Evolutionary conservation across 1,139 yeast genomes (phyloP).

Genomic region (Saccharomycopsis crataegensis): DNA sequence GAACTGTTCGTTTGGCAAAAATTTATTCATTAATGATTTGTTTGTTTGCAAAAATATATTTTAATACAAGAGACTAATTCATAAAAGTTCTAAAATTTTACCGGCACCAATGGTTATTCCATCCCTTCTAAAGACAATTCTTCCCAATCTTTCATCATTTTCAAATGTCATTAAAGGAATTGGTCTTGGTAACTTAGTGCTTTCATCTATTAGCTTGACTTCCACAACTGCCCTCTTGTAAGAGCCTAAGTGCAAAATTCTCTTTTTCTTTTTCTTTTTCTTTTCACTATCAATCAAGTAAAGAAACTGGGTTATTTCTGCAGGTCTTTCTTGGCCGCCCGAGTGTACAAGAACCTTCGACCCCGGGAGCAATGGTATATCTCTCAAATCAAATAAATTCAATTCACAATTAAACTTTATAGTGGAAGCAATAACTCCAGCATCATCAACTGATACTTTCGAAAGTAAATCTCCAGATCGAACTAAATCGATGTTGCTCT

Average conservation of each 20-base stretch:
- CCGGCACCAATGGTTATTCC: constrained; percentile 45
- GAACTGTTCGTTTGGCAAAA: too few relatives aligned
- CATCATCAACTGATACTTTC: constrained; percentile 33
- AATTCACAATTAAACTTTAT: constrained; percentile 49
- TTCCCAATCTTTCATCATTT: constrained; percentile 61
- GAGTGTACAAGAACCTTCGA: constrained; percentile 77
- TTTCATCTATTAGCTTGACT: constrained; percentile 48
- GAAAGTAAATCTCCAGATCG: constrained; percentile 72
- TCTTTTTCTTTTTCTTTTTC: constrained; percentile 49
- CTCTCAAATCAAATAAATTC: constrained; percentile 58
- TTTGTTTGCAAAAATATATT: too few relatives aligned
- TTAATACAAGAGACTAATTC: background rate
- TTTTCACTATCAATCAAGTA: constrained; percentile 36
- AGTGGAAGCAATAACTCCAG: constrained; percentile 36
- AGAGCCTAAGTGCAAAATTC: constrained; percentile 64
- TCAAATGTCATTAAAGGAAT: constrained; percentile 57
- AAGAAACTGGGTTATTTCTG: constrained; percentile 53
- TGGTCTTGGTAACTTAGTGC: constrained; percentile 26
- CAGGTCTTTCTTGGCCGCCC: constrained; percentile 73
- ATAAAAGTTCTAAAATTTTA: background rate
- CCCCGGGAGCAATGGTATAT: constrained; percentile 74
- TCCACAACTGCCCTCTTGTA: constrained; percentile 68
- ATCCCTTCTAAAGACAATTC: constrained; percentile 78
- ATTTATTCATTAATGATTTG: too few relatives aligned
- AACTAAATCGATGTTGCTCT: constrained; percentile 25